Conservation (phyloP, 805 yeast genomes). For the Clavispora santaluciae region DNA sequence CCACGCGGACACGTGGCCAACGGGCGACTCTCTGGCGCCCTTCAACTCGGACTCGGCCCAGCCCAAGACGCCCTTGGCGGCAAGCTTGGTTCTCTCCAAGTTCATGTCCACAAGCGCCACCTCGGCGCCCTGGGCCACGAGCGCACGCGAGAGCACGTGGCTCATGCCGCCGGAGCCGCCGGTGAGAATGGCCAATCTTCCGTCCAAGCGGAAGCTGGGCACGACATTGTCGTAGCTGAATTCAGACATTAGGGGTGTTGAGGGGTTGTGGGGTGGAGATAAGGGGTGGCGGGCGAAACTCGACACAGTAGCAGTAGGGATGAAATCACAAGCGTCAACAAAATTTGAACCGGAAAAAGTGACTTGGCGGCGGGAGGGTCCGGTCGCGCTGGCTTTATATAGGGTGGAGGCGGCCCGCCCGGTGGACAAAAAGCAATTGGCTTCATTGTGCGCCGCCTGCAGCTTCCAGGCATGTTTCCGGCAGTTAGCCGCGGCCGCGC, state of each 20-base stretch:
- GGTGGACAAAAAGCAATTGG: background rate
- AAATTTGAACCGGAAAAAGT: too few relatives aligned
- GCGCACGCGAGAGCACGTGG: conserved; percentile 57
- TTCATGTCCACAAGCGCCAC: conserved; percentile 69
- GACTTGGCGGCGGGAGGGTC: too few relatives aligned
- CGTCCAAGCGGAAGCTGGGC: conserved; percentile 65
- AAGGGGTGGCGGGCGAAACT: too few relatives aligned
- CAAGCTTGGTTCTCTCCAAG: conserved; percentile 49
- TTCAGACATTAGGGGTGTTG: conserved; percentile 1
- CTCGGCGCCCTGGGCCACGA: conserved; percentile 73
- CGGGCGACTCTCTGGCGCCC: conserved; percentile 26
- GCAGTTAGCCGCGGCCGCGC: background rate
- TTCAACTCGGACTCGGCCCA: conserved; percentile 46
- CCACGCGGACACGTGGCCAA: conserved; percentile 55
- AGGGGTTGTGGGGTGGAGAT: too few relatives aligned
- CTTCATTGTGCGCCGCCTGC: background rate
- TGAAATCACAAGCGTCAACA: too few relatives aligned
- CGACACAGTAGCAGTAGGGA: too few relatives aligned
- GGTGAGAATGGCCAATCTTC: conserved; percentile 66
- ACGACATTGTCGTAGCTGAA: conserved; percentile 43
- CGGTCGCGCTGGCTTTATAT: conserved; percentile 2
- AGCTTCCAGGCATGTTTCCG: background rate
- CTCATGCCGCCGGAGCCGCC: conserved; percentile 84
- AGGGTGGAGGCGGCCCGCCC: background rate
- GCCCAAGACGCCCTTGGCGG: conserved; percentile 45